A percentile compares a stretch with the other conserved stretches of the same genome.
phyloP scores from a whole-genome alignment of 495 filamentous ascomycete species.

The Aspergillus diversus region DNA sequence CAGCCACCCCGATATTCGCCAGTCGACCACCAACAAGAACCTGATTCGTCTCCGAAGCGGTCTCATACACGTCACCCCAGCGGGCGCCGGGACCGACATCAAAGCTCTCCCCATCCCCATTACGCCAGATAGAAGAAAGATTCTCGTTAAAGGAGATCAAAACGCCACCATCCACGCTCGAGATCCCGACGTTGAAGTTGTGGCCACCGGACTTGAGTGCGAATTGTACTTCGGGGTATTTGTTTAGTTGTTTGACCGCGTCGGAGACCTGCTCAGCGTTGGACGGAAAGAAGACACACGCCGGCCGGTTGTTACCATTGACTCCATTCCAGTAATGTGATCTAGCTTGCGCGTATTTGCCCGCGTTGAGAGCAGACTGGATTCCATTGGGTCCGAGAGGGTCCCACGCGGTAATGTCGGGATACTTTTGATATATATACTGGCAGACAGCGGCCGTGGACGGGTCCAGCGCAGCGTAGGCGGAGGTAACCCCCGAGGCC shows the following conservation, averaged over 20 bases:
- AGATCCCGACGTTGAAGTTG: conserved; percentile 28
- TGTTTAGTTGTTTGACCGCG: conserved; percentile 24
- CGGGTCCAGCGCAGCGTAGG: too few relatives aligned
- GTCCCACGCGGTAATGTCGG: too few relatives aligned
- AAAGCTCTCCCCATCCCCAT: conserved; percentile 18
- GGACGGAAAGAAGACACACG: conserved; percentile 26
- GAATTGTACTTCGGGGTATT: conserved; percentile 15
- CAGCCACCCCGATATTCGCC: conserved; percentile 39
- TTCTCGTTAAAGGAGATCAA: conserved; percentile 27
- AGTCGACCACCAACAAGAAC: conserved; percentile 39
- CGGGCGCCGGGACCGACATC: conserved; percentile 38
- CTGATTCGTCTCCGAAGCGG: conserved; percentile 32
- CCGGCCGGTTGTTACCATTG: conserved; percentile 20
- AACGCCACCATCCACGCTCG: conserved; percentile 25
- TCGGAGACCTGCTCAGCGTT: conserved; percentile 27
- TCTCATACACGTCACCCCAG: conserved; percentile 39
- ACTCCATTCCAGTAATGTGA: conserved; percentile 18
- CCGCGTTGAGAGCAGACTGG: too few relatives aligned
- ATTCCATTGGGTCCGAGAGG: too few relatives aligned
- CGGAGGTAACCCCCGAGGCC: too few relatives aligned
- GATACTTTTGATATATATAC: too few relatives aligned
- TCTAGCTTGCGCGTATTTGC: too few relatives aligned
- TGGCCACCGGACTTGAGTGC: conserved; percentile 30
- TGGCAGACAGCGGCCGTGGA: too few relatives aligned
- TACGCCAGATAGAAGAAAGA: conserved; percentile 12